Evolutionary conservation across 805 yeast species (phyloP), one percentile per base, ranked within the genome.

Genomic region (Candida chilensis): DNA sequence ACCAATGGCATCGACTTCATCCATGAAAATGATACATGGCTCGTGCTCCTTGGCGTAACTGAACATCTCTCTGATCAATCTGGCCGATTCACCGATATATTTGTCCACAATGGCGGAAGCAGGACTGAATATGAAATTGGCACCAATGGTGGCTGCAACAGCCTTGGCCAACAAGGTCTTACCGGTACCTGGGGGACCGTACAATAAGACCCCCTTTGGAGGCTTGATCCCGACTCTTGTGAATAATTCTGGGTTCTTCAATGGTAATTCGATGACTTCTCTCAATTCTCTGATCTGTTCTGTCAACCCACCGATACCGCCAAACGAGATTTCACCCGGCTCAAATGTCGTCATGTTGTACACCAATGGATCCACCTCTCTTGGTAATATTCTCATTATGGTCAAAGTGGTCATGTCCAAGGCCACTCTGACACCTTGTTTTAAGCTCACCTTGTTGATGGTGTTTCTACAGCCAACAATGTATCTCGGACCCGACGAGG

Each of bases 111-210:
- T 90, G 28, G 95, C 97, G 9, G 95, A 83, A 1, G 97, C 96
- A 9, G 97, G 97, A n/a, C 95, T 83, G 48, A 92, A 92, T 39
- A 90, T 90, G 63, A 90, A 90, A 59, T 90, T 90, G 21, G 96
- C 96, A 33, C 97, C 97, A 48, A 92, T 86, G 4, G 97, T 92
- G 27, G 97, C 97, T 4, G 98, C 97, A 27, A 88, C 96, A 0
- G 97, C 97, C 50, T 92, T 88, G 12, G 98, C 98, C 48, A 90
- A 69, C 36, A 90, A 64, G 0, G 98, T 90, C 55, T 90, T 90
- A 50, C 98, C 97, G 0, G 98, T 92, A 47, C 98, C 98, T 16
- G 98, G 98, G 5, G 98, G 98, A 5, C 98, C 98, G 51, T 92
- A 92, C 31, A 92, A 67, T 38, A 92, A 64, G 17, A 90, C 97